Percentiles rank a stretch among this genome's conserved stretches.
Evolutionary conservation across 495 filamentous ascomycete species (phyloP).

Genomic region (Massariosphaeria phaeospora): DNA sequence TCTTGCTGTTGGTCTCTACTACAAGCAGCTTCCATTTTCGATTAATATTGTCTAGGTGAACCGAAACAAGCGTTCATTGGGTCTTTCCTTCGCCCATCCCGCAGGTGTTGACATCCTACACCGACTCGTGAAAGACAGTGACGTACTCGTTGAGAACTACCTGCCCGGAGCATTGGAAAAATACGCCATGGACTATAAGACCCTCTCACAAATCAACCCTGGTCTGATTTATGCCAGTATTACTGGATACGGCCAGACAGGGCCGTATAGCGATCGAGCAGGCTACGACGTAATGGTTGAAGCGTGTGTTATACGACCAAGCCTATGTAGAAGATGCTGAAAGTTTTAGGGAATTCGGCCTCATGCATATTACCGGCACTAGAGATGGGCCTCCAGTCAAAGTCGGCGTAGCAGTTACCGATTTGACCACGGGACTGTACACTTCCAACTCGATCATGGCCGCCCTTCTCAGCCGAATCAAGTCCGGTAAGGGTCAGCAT

Average conservation of each 20-base stretch:
- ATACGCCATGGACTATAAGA: conserved; percentile 82
- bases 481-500: conserved; percentile 75
- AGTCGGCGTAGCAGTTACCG: conserved; percentile 94
- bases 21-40: background rate
- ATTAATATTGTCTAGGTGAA: conserved; percentile 58
- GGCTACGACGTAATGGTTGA: conserved; percentile 99
- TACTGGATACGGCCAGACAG: conserved; percentile 82
- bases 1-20: conserved; percentile 57
- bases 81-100: conserved; percentile 79
- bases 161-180: conserved; percentile 86
- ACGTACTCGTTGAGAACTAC: conserved; percentile 96
- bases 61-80: conserved; percentile 94
- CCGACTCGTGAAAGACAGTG: conserved; percentile 73
- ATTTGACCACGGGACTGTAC: conserved; percentile 93
- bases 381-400: conserved; percentile 90
- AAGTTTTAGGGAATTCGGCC: conserved; percentile 64
- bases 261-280: conserved; percentile 80
- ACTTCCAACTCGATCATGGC: conserved; percentile 97
- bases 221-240: conserved; percentile 66
- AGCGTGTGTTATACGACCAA: conserved; percentile 46
- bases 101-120: conserved; percentile 82
- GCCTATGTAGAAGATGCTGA: background rate
- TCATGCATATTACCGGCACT: conserved; percentile 96
- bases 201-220: conserved; percentile 74
- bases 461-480: conserved; percentile 66